phyloP scores from a whole-genome alignment of 768 basidiomycete species.

The Asterophora parasitica region DNA sequence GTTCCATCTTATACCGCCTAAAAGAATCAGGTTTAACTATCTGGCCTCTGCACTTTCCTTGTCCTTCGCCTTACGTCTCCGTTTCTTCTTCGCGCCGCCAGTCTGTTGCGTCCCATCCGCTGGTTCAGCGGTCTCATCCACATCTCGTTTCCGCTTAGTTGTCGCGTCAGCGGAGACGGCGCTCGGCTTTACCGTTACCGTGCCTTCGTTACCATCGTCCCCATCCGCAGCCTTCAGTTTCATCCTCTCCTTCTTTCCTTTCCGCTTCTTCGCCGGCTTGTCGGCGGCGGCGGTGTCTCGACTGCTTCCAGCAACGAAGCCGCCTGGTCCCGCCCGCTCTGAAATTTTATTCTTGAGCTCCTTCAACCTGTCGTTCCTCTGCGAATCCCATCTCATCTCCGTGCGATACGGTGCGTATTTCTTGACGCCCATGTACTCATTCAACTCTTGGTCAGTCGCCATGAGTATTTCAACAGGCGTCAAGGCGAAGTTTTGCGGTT shows the following conservation, averaged over 20 bases:
- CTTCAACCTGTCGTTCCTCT: conserved; percentile 57
- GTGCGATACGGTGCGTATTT: conserved; percentile 88
- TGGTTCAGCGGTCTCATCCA: conserved; percentile 37
- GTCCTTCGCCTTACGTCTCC: conserved; percentile 25
- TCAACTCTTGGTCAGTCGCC: conserved; percentile 90
- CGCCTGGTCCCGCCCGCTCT: conserved; percentile 30
- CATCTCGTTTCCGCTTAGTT: conserved; percentile 16
- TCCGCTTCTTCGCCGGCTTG: conserved; percentile 52
- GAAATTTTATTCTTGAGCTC: conserved; percentile 66
- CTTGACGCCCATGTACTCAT: conserved; percentile 85
- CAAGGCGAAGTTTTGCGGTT: conserved; percentile 61
- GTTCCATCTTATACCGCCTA: no score
- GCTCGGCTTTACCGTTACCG: conserved; percentile 12
- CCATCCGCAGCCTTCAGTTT: conserved; percentile 35
- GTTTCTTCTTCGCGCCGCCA: conserved; percentile 25
- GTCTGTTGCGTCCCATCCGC: conserved; percentile 35
- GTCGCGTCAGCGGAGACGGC: conserved; percentile 1
- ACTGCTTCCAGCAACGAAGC: conserved; percentile 18
- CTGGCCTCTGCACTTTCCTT: conserved; percentile 13
- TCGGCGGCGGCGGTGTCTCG: conserved; percentile 13
- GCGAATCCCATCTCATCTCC: conserved; percentile 55
- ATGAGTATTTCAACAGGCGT: conserved; percentile 83
- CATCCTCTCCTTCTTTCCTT: conserved; percentile 66
- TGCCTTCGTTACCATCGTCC: conserved; percentile 18
- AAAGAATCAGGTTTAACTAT: no score